Conservation (phyloP, 2,329 filamentous ascomycete genomes). For the Metarhizium humberi region DNA sequence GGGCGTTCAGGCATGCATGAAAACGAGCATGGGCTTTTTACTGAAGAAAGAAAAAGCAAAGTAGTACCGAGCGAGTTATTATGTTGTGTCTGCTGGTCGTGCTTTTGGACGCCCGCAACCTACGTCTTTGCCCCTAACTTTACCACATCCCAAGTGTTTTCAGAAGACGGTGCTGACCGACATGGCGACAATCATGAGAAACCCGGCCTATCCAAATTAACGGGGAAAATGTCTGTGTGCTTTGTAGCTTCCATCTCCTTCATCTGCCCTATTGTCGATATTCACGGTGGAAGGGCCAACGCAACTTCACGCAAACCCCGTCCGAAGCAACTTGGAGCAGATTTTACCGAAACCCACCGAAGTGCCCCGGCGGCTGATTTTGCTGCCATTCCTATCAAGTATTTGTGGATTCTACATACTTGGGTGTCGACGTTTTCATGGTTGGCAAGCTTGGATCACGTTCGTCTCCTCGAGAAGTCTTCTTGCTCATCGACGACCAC, state of each 20-base stretch:
- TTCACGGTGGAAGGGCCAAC: background rate
- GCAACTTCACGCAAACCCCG: background rate
- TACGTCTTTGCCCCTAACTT: background rate
- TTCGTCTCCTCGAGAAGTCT: too few species aligned
- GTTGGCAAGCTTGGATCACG: too few species aligned
- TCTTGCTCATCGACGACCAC: too few species aligned
- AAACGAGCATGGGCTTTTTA: background rate
- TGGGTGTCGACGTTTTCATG: too few species aligned
- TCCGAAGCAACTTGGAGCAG: background rate
- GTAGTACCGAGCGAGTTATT: background rate
- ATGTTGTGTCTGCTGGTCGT: background rate
- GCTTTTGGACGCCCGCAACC: background rate
- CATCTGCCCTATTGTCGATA: background rate
- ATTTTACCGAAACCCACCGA: too few species aligned
- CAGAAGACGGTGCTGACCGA: too few species aligned
- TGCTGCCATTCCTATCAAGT: too few species aligned
- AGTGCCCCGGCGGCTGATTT: too few species aligned
- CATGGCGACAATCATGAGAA: background rate
- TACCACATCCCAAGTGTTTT: too few species aligned
- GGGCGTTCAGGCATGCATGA: background rate
- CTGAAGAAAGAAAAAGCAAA: background rate
- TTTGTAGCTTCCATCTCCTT: background rate
- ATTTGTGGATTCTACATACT: too few species aligned
- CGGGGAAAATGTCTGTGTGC: background rate
- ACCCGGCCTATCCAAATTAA: too few species aligned